Evolutionary conservation across 352 stramenopile species (phyloP).

Genomic region (Pythium aphanidermatum): DNA sequence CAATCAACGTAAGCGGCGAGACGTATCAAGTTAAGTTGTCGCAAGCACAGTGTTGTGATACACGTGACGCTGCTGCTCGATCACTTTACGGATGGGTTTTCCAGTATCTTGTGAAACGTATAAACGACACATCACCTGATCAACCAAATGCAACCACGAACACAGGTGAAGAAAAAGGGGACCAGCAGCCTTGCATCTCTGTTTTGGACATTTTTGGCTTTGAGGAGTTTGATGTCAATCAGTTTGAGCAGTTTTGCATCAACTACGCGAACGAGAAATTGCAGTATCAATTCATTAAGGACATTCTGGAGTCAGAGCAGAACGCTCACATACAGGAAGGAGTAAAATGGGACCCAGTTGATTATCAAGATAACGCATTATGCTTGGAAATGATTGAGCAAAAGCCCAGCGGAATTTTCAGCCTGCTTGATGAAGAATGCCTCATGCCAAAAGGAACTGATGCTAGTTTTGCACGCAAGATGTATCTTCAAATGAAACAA

Average conservation of each 20-base stretch:
- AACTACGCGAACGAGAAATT: constrained; percentile 91
- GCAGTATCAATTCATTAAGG: constrained; percentile 82
- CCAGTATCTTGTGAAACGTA: constrained; percentile 71
- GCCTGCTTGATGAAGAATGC: constrained; percentile 82
- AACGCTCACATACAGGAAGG: constrained; percentile 72
- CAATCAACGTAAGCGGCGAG: constrained; percentile 65
- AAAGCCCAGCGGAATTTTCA: constrained; percentile 68
- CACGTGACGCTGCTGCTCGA: constrained; percentile 63
- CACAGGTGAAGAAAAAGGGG: constrained; percentile 5
- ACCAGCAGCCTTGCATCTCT: constrained; percentile 50
- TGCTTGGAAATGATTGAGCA: constrained; percentile 84
- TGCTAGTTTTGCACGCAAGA: constrained; percentile 59
- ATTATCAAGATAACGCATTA: constrained; percentile 68
- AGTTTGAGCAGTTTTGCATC: constrained; percentile 91
- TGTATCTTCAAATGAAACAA: constrained; percentile 62
- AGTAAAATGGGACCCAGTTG: constrained; percentile 56
- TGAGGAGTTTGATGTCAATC: constrained; percentile 82
- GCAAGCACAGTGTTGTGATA: constrained; percentile 56
- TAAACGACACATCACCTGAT: constrained; percentile 44
- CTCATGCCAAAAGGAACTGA: constrained; percentile 78
- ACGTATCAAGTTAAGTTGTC: constrained; percentile 61
- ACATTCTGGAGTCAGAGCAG: constrained; percentile 73
- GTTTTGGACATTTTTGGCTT: constrained; percentile 91
- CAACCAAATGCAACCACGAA: constrained; percentile 1
- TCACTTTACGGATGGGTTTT: constrained; percentile 83